phyloP scores from a whole-genome alignment of 768 basidiomycete genomes.

The Suillus americanus region DNA sequence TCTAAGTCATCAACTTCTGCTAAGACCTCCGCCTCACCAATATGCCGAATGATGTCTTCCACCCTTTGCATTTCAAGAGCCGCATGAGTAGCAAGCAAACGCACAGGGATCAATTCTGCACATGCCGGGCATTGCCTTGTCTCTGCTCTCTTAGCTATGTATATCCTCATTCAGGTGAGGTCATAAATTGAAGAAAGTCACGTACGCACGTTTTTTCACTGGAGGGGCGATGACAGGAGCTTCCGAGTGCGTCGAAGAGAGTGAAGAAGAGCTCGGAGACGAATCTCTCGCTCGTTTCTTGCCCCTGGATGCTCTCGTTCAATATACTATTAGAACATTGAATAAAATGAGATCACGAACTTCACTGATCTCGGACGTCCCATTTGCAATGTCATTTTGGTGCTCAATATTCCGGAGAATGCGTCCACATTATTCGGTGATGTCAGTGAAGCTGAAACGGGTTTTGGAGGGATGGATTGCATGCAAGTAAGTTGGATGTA shows the following conservation, averaged over 20 bases:
- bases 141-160: constrained; percentile 67
- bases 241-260: constrained; percentile 35
- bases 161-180: neutral
- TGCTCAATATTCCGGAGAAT: neutral
- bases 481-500: constrained; percentile 9
- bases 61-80: constrained; percentile 68
- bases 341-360: neutral
- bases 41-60: constrained; percentile 60
- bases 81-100: constrained; percentile 64
- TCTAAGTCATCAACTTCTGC: constrained; percentile 48
- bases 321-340: constrained; percentile 2
- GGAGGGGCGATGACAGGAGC: constrained; percentile 23
- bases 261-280: constrained; percentile 31
- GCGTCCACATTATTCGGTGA: neutral
- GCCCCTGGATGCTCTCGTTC: constrained; percentile 32
- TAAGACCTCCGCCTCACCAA: constrained; percentile 61
- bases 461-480: constrained; percentile 7
- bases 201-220: constrained; percentile 50
- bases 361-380: neutral
- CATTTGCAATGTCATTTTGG: neutral
- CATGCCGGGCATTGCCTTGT: constrained; percentile 77
- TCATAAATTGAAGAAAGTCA: neutral
- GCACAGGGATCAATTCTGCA: constrained; percentile 67
- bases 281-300: constrained; percentile 47
- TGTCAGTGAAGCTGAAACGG: neutral